Percentiles rank a stretch among this genome's conserved stretches.
Conservation (phyloP, 78 protist species). For the Dictyostelium brefeldianum region DNA sequence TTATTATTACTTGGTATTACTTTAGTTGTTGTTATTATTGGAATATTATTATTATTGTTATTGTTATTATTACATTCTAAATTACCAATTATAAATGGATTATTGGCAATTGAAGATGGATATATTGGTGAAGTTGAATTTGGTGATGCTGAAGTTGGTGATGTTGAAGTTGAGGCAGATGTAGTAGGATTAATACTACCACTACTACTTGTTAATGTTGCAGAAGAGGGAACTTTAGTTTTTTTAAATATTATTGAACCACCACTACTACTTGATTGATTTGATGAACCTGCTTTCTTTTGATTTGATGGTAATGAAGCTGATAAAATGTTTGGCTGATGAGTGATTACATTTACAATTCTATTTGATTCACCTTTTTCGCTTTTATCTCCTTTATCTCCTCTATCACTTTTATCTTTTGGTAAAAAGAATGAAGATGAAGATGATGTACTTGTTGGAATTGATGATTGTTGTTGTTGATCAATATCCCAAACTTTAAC, state of each 20-base stretch:
- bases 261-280: background rate
- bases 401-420: background rate
- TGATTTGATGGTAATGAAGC: background rate
- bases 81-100: too few species aligned
- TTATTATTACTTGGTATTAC: background rate
- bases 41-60: constrained; percentile 6
- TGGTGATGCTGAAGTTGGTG: background rate
- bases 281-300: background rate
- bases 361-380: background rate
- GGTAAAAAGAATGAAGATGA: background rate
- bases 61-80: background rate
- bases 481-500: constrained; percentile 75
- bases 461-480: background rate
- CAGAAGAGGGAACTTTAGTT: background rate
- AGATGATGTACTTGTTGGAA: background rate
- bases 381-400: background rate
- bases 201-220: background rate
- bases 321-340: background rate
- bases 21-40: background rate
- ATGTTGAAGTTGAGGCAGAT: background rate
- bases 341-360: constrained; percentile 1
- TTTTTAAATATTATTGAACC: constrained; percentile 10
- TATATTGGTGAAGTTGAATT: background rate
- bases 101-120: too few species aligned
- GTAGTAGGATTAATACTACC: background rate